These are phyloP conservation scores for Boletus subparvulus DNA, from an alignment of 768 basidiomycete genomes.

Conservation along the genomic window DNA sequence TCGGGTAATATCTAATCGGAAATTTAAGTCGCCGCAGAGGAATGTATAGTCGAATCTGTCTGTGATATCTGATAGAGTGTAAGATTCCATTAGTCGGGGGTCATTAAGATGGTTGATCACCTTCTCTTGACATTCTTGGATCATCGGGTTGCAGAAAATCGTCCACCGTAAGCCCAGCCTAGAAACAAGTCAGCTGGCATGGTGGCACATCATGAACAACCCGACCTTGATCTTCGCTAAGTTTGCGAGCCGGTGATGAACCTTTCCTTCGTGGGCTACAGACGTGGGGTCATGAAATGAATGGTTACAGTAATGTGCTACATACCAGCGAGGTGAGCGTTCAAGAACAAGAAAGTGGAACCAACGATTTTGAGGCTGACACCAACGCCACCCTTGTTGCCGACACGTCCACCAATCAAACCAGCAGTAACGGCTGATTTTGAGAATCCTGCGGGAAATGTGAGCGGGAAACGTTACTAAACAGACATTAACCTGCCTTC, in stretches of 20 bases:
- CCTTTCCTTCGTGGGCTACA: conserved; percentile 73
- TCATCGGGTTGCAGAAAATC: conserved; percentile 69
- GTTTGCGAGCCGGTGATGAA: conserved; percentile 81
- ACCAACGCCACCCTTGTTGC: conserved; percentile 94
- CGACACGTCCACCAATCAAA: conserved; percentile 84
- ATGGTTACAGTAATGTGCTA: neutral
- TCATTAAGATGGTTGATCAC: conserved; percentile 33
- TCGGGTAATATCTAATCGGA: conserved; percentile 83
- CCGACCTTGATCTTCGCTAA: conserved; percentile 83
- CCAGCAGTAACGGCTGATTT: conserved; percentile 86
- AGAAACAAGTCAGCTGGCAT: conserved; percentile 7
- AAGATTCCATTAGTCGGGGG: conserved; percentile 6
- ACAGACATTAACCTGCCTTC: conserved; percentile 42
- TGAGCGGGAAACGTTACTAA: neutral
- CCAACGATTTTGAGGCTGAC: conserved; percentile 81
- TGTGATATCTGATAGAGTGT: conserved; percentile 55
- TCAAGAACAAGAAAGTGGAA: conserved; percentile 85
- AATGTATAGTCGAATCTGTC: conserved; percentile 90
- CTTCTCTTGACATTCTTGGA: conserved; percentile 68
- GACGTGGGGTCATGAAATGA: neutral
- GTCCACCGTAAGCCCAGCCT: conserved; percentile 78
- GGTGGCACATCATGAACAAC: neutral
- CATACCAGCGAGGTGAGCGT: conserved; percentile 85
- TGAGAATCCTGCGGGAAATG: conserved; percentile 53
- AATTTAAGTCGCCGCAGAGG: conserved; percentile 90